Percentiles rank a stretch among this genome's conserved stretches.
phyloP scores from a whole-genome alignment of 345 rosid genomes.

The Aquilaria malaccensis region DNA sequence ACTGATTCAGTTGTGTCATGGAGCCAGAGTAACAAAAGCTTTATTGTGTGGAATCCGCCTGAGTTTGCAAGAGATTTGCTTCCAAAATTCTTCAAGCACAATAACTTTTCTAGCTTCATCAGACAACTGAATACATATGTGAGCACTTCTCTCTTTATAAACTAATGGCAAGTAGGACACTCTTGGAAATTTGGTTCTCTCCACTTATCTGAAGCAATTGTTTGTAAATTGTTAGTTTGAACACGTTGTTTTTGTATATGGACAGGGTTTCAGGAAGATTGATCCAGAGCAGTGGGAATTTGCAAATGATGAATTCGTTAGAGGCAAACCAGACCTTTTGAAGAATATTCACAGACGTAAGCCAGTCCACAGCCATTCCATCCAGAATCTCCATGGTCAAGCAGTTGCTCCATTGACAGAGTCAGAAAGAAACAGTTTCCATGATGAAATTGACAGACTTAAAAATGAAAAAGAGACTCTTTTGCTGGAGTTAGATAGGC shows the following conservation, averaged over 20 bases:
- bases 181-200: background rate
- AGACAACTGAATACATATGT: constrained; percentile 97
- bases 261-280: constrained; percentile 76
- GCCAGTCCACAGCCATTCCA: constrained; percentile 91
- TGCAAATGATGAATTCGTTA: constrained; percentile 73
- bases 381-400: constrained; percentile 47
- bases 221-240: constrained; percentile 4
- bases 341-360: constrained; percentile 88
- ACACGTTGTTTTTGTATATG: constrained; percentile 10
- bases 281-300: constrained; percentile 97
- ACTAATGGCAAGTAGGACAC: background rate
- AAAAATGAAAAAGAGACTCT: constrained; percentile 50
- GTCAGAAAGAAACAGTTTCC: constrained; percentile 54
- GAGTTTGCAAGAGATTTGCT: constrained; percentile 72
- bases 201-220: background rate
- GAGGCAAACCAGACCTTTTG: constrained; percentile 66
- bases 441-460: constrained; percentile 57
- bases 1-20: constrained; percentile 72
- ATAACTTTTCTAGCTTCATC: constrained; percentile 90
- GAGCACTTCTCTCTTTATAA: constrained; percentile 19
- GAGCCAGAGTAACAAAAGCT: constrained; percentile 61
- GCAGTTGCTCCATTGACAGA: constrained; percentile 46
- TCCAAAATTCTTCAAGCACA: constrained; percentile 88
- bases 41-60: constrained; percentile 67
- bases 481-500: constrained; percentile 39